Percentiles rank a stretch among this genome's conserved stretches.
Evolutionary conservation across 164 flowering plant species (phyloP).

Genomic region (Chimonanthus praecox): DNA sequence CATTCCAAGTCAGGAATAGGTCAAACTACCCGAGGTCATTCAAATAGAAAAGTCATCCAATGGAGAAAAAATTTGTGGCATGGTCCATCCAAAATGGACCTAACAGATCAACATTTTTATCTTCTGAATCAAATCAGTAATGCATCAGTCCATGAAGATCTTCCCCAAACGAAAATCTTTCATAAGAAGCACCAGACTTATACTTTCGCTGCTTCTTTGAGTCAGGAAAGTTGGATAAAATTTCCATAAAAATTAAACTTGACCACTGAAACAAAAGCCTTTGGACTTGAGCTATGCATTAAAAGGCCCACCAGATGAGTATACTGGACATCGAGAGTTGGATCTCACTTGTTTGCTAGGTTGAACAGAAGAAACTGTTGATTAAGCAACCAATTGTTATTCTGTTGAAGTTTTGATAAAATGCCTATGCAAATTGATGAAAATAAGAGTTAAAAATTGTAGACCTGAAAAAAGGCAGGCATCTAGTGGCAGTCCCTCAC

Average conservation of each 20-base stretch:
- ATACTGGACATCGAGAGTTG: background rate
- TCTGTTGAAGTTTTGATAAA: background rate
- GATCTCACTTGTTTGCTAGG: background rate
- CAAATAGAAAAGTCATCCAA: background rate
- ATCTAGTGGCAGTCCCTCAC: conserved; percentile 82
- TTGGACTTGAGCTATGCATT: too few relatives aligned
- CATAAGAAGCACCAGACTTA: background rate
- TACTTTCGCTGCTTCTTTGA: background rate
- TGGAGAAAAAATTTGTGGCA: background rate
- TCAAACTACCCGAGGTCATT: background rate
- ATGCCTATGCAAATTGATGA: background rate
- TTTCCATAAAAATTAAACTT: background rate
- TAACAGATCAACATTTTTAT: background rate
- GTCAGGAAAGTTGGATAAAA: background rate
- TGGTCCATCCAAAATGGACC: background rate
- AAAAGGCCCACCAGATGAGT: background rate
- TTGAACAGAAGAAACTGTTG: background rate
- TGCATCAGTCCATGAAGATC: background rate
- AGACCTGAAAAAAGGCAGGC: conserved; percentile 75
- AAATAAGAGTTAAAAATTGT: background rate
- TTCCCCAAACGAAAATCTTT: background rate
- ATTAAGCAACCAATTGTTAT: background rate
- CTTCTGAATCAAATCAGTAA: background rate
- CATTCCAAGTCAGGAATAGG: background rate
- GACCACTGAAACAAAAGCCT: too few relatives aligned